Conservation (phyloP, 164 flowering plant genomes). For the Macadamia integrifolia region DNA sequence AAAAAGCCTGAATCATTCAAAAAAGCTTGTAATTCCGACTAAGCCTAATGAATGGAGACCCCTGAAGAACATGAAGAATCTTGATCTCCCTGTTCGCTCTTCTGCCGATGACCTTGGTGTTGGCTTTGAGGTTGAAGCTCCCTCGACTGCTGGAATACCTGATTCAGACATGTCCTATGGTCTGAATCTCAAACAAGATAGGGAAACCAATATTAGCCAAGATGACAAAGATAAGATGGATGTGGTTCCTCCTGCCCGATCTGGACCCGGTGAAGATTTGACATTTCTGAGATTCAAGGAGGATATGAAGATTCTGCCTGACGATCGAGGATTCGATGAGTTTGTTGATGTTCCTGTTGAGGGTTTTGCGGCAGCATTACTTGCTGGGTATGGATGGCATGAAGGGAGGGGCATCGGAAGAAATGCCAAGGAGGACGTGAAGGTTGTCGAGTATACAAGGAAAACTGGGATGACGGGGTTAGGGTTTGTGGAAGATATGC, state of each 20-base stretch:
- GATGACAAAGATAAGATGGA: no score
- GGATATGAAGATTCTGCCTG: conserved; percentile 55
- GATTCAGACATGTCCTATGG: conserved; percentile 35
- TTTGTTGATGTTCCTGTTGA: conserved; percentile 60
- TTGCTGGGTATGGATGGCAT: conserved; percentile 74
- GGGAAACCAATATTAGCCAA: not conserved
- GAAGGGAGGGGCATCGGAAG: conserved; percentile 59
- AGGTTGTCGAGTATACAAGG: conserved; percentile 33
- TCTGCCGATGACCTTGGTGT: conserved; percentile 18
- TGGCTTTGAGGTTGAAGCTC: conserved; percentile 40
- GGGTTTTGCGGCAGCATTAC: conserved; percentile 62
- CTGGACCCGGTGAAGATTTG: conserved; percentile 21
- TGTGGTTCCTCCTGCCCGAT: not conserved
- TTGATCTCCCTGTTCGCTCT: conserved; percentile 31
- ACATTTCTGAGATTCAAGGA: conserved; percentile 45
- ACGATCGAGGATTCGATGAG: conserved; percentile 49
- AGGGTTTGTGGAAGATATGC: conserved; percentile 31
- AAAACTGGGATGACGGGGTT: conserved; percentile 42
- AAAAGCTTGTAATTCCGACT: conserved; percentile 42
- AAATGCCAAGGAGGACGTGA: conserved; percentile 37
- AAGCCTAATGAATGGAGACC: conserved; percentile 50
- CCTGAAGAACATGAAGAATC: conserved; percentile 58
- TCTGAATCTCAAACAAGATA: conserved; percentile 29
- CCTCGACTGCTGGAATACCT: conserved; percentile 13
- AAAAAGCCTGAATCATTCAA: conserved; percentile 24